phyloP scores from a whole-genome alignment of 805 yeast species.

The Candida maltosa region DNA sequence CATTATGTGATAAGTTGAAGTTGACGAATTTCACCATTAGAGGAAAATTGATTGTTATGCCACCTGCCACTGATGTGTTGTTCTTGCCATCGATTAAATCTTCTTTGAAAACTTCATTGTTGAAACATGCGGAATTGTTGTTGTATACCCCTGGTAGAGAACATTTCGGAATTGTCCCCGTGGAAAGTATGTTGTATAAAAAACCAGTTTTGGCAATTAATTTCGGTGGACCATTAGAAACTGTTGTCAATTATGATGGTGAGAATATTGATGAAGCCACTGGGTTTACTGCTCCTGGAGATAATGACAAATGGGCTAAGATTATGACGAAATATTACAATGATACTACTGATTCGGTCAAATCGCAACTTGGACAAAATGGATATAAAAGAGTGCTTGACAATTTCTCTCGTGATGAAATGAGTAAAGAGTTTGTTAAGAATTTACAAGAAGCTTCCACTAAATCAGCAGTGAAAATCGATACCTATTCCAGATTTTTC shows the following conservation, averaged over 20 bases:
- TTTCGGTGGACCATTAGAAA: conserved; percentile 92
- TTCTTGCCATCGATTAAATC: conserved; percentile 82
- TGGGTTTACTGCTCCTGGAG: conserved; percentile 57
- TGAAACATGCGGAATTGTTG: conserved; percentile 55
- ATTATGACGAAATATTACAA: conserved; percentile 40
- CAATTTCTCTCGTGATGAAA: conserved; percentile 43
- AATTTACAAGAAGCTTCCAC: conserved; percentile 12
- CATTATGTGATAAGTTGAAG: conserved; percentile 41
- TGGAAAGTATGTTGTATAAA: conserved; percentile 86
- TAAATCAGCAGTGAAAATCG: not conserved
- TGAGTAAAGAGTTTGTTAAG: conserved; percentile 31
- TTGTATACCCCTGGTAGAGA: conserved; percentile 89
- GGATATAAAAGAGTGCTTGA: conserved; percentile 34
- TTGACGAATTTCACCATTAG: conserved; percentile 46
- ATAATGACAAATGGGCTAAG: conserved; percentile 52
- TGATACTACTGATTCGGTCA: conserved; percentile 16
- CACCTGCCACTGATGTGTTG: conserved; percentile 45
- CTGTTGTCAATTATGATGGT: conserved; percentile 42
- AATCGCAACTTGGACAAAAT: conserved; percentile 27
- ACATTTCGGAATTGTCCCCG: conserved; percentile 97
- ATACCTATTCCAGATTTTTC: not conserved
- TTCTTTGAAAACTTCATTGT: conserved; percentile 56
- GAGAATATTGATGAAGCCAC: conserved; percentile 42
- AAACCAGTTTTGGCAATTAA: conserved; percentile 84
- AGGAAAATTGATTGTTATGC: conserved; percentile 34